phyloP scores from a whole-genome alignment of 768 basidiomycete species.

The Butyriboletus loyo region DNA sequence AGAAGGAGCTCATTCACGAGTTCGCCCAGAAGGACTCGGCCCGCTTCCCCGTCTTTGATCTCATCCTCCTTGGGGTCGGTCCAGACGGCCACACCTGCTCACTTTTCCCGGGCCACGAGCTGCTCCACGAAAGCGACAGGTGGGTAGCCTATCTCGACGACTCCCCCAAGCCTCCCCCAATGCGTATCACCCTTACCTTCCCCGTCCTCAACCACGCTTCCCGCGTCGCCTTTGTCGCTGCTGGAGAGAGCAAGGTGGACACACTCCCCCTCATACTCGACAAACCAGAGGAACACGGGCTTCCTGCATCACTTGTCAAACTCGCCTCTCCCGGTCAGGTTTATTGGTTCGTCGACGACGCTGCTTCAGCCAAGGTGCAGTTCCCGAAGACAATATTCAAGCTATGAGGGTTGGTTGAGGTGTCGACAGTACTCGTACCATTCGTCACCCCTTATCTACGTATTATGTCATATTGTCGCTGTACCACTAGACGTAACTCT shows the following conservation, averaged over 20 bases:
- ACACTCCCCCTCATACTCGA: slow-evolving; percentile 74
- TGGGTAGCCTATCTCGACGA: slow-evolving; percentile 96
- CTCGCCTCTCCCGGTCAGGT: slow-evolving; percentile 79
- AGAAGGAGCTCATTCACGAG: slow-evolving; percentile 78
- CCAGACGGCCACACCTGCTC: slow-evolving; percentile 98
- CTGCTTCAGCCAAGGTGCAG: slow-evolving; percentile 62
- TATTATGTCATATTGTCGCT: slow-evolving; percentile 14
- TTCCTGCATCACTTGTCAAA: slow-evolving; percentile 82
- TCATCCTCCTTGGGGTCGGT: slow-evolving; percentile 95
- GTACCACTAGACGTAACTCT: slow-evolving; percentile 4
- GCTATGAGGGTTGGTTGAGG: slow-evolving; percentile 34
- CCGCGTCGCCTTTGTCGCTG: slow-evolving; percentile 84
- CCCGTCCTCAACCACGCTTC: slow-evolving; percentile 89
- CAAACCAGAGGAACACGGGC: slow-evolving; percentile 59
- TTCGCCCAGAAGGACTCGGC: slow-evolving; percentile 94
- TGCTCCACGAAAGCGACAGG: slow-evolving; percentile 81
- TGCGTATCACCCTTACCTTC: slow-evolving; percentile 88
- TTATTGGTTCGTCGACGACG: slow-evolving; percentile 94
- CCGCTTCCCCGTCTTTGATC: slow-evolving; percentile 95
- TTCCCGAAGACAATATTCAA: slow-evolving; percentile 59
- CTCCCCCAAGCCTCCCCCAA: slow-evolving; percentile 89
- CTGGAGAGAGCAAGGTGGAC: slow-evolving; percentile 80
- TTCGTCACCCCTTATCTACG: slow-evolving; percentile 8
- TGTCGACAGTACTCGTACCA: slow-evolving; percentile 23
- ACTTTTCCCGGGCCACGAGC: slow-evolving; percentile 89